Evolutionary conservation across 257 asterid species (phyloP), one percentile per base, ranked within the genome.

Genomic region (Plantago major): DNA sequence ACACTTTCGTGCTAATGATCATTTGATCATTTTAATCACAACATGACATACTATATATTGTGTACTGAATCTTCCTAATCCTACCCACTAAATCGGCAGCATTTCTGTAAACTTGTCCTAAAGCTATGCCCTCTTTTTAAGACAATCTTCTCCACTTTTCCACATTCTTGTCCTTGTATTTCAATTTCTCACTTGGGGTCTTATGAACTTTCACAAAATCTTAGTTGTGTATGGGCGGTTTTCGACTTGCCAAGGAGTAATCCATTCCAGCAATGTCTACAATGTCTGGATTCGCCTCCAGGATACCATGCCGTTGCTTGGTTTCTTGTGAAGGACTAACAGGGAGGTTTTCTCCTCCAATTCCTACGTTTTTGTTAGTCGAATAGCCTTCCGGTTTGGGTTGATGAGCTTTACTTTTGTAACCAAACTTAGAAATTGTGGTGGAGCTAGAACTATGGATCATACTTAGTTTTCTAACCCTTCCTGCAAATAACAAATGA

Each of bases 211-310:
- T 54, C 40, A 11, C 13, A 10, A 57, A 12, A 8, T 18, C 69
- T 58, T 70, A 88, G 44, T 88, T 88, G 77, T 88, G 95, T 70
- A 85, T 75, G 2, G 94, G 89, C 44, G 89, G 81, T 73, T 79
- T 85, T 71, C 94, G 77, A 65, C 53, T 74, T 14, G 91, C 84
- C 50, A 76, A 79, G 10, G 94, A 79, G 76, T 88, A 88, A 69
- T 85, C 96, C 94, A 88, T 88, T 55, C 72, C 90, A 45, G 84
- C 81, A 7, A 88, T 46, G 81, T 81, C 94, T 57, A 82, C n/a
- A 53, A 70, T 56, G 57, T 76, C 84, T 17, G 81, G 78, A 46
- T 54, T 62, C 3, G 66, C 71, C 28, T 71, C 71, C 3, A 19
- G 19, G 7, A 10, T 49, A 7, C 58, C 30, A 18, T 51, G 52